Evolutionary conservation across 2,329 filamentous ascomycete species (phyloP), one percentile per base, ranked within the genome.

Genomic region (Fusarium pseudocircinatum): DNA sequence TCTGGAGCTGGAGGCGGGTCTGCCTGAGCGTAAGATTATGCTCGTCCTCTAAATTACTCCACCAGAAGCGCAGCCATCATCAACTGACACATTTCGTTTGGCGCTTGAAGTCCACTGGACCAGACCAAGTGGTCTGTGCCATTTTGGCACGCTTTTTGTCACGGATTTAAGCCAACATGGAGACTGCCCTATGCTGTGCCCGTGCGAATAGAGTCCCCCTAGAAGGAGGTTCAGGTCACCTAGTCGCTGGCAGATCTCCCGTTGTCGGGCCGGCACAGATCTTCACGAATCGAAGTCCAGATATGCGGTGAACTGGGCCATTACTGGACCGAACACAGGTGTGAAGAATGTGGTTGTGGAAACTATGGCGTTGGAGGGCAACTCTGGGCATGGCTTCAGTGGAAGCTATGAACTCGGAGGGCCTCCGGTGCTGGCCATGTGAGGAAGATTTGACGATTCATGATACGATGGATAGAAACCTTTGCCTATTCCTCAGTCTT

Each of bases 231-330:
- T 63, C 56, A 65, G 54, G 57, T 47, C 34, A 54, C 64, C 44
- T 58, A 69, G 67, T 69, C 58, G 44, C 44, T 70, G 57, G 63
- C 62, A 75, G 75, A 77, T 78, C 71, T 78, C 67, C 67, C 75
- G 65, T 67, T 56, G 69, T 63, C 76, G 76, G 74, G 49, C 75
- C 74, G 74, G 75, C 32, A 60, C 20, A 46, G 74, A 73, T 75
- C 67, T 49, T 47, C 60, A 62, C 57, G 53, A 65, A 60, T 63
- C 61, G 44, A 59, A 53, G 43, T 63, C 43, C 44, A 53, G 61
- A 56, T 76, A 69, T 78, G 75, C 76, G 75, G 76, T 78, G 76
- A 78, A 68, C 60, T 44, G 59, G 42, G 57, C 42, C 69, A 74
- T 68, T 63, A 63, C 60, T 68, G 49, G 36, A 46, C 26, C 64